phyloP scores from a whole-genome alignment of 1,139 yeast genomes.

The Arxiozyma bovina region DNA sequence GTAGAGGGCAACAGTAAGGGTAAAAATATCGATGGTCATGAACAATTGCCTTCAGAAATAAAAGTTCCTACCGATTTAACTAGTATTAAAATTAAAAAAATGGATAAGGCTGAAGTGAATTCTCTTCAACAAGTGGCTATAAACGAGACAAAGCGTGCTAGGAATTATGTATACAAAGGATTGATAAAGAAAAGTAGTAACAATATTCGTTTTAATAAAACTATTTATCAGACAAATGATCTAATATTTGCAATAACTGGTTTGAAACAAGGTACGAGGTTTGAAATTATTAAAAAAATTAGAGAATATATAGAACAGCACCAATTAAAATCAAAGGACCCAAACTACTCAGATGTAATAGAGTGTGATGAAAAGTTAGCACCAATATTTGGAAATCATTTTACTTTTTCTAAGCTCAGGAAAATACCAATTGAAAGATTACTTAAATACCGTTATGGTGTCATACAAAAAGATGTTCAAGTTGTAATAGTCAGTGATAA shows the following conservation, averaged over 20 bases:
- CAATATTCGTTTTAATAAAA: conserved; percentile 1
- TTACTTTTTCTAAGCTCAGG: neutral
- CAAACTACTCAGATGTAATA: conserved; percentile 56
- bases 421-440: neutral
- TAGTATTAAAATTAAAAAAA: neutral
- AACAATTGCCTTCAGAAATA: neutral
- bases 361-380: conserved; percentile 57
- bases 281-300: conserved; percentile 57
- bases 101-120: neutral
- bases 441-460: neutral
- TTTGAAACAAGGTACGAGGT: conserved; percentile 43
- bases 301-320: conserved; percentile 66
- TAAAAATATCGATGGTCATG: neutral
- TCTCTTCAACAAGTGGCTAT: neutral
- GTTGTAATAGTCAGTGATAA: neutral
- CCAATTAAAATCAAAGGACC: conserved; percentile 48
- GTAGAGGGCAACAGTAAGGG: neutral
- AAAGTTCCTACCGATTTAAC: neutral
- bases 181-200: neutral
- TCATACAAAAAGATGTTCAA: neutral
- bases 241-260: conserved; percentile 34
- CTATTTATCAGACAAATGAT: neutral
- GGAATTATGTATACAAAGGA: neutral
- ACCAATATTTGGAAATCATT: conserved; percentile 45
- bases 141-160: neutral